phyloP scores from a whole-genome alignment of 257 asterid species.

The Gardenia jasminoides region DNA sequence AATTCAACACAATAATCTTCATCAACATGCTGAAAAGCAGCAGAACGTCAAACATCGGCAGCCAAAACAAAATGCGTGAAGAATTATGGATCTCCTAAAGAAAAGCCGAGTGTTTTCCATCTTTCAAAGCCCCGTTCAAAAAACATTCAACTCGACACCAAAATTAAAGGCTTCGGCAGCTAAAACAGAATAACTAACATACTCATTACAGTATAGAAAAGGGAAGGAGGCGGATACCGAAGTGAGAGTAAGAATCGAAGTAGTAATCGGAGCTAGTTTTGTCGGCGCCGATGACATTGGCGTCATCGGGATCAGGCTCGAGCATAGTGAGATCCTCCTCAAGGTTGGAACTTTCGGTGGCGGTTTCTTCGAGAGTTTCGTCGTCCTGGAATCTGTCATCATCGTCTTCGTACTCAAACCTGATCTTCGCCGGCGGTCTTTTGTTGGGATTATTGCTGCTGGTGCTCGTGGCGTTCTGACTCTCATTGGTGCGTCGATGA shows the following conservation, averaged over 20 bases:
- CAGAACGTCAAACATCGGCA: background rate
- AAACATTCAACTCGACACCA: background rate
- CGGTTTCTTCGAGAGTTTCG: slow-evolving; percentile 14
- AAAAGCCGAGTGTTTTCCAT: too few species aligned
- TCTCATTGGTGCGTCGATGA: background rate
- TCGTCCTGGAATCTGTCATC: slow-evolving; percentile 3
- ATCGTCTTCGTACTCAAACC: slow-evolving; percentile 19
- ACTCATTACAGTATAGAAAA: background rate
- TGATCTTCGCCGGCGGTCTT: slow-evolving; percentile 4
- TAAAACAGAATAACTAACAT: background rate
- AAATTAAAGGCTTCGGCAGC: background rate
- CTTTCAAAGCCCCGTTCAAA: background rate
- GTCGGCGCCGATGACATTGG: slow-evolving; percentile 40
- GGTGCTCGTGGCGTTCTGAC: background rate
- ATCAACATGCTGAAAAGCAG: background rate
- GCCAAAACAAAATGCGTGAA: background rate
- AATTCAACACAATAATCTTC: background rate
- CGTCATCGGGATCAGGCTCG: slow-evolving; percentile 44
- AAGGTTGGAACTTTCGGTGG: slow-evolving; percentile 30
- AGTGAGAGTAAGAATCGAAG: slow-evolving; percentile 95
- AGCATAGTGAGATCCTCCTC: slow-evolving; percentile 71
- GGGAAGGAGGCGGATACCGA: slow-evolving; percentile 43
- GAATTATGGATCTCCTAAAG: background rate
- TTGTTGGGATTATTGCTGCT: background rate
- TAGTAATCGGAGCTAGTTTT: slow-evolving; percentile 96